phyloP scores from a whole-genome alignment of 331 rosid species.

The Acacia concinna region DNA sequence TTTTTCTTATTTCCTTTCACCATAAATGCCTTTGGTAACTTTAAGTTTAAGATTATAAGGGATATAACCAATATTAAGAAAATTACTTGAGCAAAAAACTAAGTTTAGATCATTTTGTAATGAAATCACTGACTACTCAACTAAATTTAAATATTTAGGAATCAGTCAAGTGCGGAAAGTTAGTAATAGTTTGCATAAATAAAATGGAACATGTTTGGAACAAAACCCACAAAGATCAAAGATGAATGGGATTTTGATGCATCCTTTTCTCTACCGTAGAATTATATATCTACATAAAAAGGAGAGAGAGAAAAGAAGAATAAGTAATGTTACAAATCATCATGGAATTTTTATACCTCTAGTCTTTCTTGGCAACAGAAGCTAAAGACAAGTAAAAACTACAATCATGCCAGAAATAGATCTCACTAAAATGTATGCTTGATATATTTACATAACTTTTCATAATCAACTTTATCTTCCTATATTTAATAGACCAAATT shows the following conservation, averaged over 20 bases:
- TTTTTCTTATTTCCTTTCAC: not conserved
- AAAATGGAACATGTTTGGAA: not conserved
- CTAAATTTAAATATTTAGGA: not conserved
- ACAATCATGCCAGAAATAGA: not conserved
- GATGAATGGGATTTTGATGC: not conserved
- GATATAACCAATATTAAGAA: not conserved
- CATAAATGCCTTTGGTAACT: not conserved
- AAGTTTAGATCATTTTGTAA: not conserved
- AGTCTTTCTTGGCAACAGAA: constrained; percentile 12
- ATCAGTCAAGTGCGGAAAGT: not conserved
- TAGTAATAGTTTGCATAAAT: not conserved
- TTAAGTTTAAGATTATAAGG: not conserved
- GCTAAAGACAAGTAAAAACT: not conserved
- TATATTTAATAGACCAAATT: not conserved
- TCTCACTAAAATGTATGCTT: not conserved
- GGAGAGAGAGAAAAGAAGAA: constrained; percentile 48
- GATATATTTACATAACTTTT: not conserved
- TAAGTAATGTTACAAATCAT: constrained; percentile 35
- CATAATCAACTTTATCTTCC: not conserved
- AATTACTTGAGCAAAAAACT: not conserved
- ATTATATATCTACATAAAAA: constrained; percentile 52
- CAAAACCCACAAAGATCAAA: not conserved
- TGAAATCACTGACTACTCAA: not conserved
- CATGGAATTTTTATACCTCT: constrained; percentile 37
- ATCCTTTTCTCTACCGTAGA: constrained; percentile 13